These are phyloP conservation scores for Cercospora berteroae DNA, from an alignment of 2,329 filamentous ascomycete genomes.

Conservation along the genomic window DNA sequence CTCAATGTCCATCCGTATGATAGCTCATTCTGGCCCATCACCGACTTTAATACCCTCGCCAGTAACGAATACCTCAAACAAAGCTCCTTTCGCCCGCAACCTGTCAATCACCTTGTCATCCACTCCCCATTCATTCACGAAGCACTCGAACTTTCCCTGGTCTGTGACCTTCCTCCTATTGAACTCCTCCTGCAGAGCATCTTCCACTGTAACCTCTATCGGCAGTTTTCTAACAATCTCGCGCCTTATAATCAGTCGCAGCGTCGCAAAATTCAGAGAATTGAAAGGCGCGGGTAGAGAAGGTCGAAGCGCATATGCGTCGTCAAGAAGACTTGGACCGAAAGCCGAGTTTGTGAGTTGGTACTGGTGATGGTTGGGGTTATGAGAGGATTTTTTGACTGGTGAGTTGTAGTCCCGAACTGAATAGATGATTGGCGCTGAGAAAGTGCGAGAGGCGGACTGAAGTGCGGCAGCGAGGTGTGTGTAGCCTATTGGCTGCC, in stretches of 20 bases:
- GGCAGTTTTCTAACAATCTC: constrained; percentile 40
- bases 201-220: constrained; percentile 39
- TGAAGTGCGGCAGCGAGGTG: constrained; percentile 28
- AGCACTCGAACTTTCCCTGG: constrained; percentile 38
- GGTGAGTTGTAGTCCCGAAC: constrained; percentile 19
- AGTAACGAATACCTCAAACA: constrained; percentile 31
- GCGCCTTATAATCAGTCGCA: constrained; percentile 39
- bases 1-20: background rate
- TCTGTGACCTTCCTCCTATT: constrained; percentile 40
- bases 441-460: constrained; percentile 20
- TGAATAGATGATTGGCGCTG: constrained; percentile 33
- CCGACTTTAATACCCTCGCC: constrained; percentile 24
- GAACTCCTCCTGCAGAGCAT: constrained; percentile 39
- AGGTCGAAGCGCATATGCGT: constrained; percentile 22
- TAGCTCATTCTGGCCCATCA: constrained; percentile 16
- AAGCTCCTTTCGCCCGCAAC: constrained; percentile 20
- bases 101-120: constrained; percentile 27
- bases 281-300: constrained; percentile 38
- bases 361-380: background rate
- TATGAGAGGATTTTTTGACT: constrained; percentile 5
- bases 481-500: constrained; percentile 17
- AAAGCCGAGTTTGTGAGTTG: constrained; percentile 5
- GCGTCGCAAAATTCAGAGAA: constrained; percentile 22
- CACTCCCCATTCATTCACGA: constrained; percentile 32
- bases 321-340: constrained; percentile 1